These are phyloP conservation scores for Mycena sanguinolenta DNA, from an alignment of 768 basidiomycete genomes.

Conservation along the genomic window DNA sequence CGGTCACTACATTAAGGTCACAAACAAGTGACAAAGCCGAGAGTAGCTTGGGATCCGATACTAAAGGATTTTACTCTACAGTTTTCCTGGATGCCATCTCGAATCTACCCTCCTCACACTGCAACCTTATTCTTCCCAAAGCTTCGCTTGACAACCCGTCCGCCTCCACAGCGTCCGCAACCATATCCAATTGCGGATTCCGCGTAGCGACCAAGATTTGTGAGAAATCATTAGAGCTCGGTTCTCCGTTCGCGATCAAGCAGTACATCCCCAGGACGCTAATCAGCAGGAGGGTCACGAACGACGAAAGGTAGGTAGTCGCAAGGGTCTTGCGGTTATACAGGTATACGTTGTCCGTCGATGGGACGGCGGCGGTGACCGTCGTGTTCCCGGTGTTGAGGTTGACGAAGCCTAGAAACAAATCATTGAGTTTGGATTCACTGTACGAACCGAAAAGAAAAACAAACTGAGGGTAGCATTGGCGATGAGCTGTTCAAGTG, in stretches of 20 bases:
- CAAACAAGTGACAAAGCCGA: too few species aligned
- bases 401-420: conserved; percentile 10
- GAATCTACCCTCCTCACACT: conserved; percentile 7
- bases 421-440: neutral
- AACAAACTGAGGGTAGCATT: conserved; percentile 20
- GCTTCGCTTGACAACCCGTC: neutral
- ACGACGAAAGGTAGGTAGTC: conserved; percentile 1
- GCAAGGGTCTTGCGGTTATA: conserved; percentile 24
- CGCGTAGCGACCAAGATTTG: conserved; percentile 21
- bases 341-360: conserved; percentile 6
- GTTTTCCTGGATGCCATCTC: too few species aligned
- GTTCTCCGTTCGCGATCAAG: conserved; percentile 20
- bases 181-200: conserved; percentile 18
- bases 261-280: conserved; percentile 12
- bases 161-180: conserved; percentile 11
- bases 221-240: conserved; percentile 18
- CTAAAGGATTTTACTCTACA: too few species aligned
- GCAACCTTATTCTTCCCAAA: neutral
- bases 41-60: too few species aligned
- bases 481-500: conserved; percentile 7
- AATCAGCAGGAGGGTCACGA: conserved; percentile 12
- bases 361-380: conserved; percentile 14
- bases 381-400: conserved; percentile 12
- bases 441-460: neutral
- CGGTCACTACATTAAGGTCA: too few species aligned